Evolutionary conservation across 1,284 basidiomycete species (phyloP), one percentile per base, ranked within the genome.

Genomic region (Melampsora larici-populina): DNA sequence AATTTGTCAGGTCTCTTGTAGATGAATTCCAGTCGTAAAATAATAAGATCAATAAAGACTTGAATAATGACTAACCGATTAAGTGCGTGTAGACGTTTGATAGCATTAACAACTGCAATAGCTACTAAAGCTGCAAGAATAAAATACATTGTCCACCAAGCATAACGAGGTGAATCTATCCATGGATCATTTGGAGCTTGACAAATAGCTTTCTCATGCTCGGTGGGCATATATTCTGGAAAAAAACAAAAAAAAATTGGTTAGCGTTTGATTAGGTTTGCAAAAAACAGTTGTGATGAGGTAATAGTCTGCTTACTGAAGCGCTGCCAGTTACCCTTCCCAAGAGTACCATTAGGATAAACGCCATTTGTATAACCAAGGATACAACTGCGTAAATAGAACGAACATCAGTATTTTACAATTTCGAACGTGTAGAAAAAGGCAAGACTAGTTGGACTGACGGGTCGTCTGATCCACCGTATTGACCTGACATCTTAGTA

Each of bases 81-180:
- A 21, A 78, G 64, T 17, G 62, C 48, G 21, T 70, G 40, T 31
- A 78, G 36, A n/a, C 75, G 21, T 70, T 78, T 78, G 60, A 78
- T 64, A 24, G 66, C 67, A 65, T 78, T 78, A 26, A 51, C 43
- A 29, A 70, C n/a, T 31, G 75, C 40, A 18, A 70, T 49, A 18
- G 62, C 62, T 26, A 65, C 58, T 9, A 78, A 43, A 17, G 33
- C 75, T 9, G 62, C 24, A 40, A 78, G 4, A 29, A 78, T 70
- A 48, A 64, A 78, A 67, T 70, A 70, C 24, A 55, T 70, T 9
- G 75, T 78, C 75, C 75, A 78, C 75, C 75, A 78, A 29, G 67
- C 75, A 58, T 70, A 70, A 29, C 70, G 48, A 29, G 51, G 46
- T 7, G 67, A 68, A 43, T 58, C 62, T 64, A 49, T 15, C 67